phyloP scores from a whole-genome alignment of 129 eudicot genomes.

The Deinandra increscens region DNA sequence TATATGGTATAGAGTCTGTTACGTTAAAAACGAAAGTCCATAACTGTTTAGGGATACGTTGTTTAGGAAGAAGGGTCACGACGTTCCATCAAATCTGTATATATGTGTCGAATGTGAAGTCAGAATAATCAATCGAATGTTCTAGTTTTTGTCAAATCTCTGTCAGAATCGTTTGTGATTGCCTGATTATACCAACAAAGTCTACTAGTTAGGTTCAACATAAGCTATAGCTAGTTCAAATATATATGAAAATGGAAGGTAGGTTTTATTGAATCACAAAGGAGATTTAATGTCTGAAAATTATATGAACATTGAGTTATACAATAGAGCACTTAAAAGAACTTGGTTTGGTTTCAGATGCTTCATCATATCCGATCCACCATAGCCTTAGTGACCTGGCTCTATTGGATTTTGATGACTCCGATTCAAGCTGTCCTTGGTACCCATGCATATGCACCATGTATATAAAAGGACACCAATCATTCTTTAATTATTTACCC shows the following conservation, averaged over 20 bases:
- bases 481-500: slow-evolving; percentile 31
- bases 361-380: slow-evolving; percentile 18
- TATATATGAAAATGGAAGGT: not conserved
- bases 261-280: slow-evolving; percentile 31
- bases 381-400: slow-evolving; percentile 16
- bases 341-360: slow-evolving; percentile 17
- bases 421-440: slow-evolving; percentile 13
- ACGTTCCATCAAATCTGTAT: no score
- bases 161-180: no score
- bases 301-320: slow-evolving; percentile 12
- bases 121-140: no score
- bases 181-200: no score
- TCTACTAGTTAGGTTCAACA: no score
- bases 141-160: no score
- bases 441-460: no score
- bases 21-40: no score
- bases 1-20: no score
- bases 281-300: slow-evolving; percentile 20
- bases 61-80: no score
- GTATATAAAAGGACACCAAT: not conserved
- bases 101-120: no score
- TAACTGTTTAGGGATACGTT: no score
- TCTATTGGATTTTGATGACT: slow-evolving; percentile 18
- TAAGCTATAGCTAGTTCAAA: not conserved
- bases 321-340: slow-evolving; percentile 8